phyloP scores from a whole-genome alignment of 1,284 basidiomycete species.

The Pseudozyma flocculosa region DNA sequence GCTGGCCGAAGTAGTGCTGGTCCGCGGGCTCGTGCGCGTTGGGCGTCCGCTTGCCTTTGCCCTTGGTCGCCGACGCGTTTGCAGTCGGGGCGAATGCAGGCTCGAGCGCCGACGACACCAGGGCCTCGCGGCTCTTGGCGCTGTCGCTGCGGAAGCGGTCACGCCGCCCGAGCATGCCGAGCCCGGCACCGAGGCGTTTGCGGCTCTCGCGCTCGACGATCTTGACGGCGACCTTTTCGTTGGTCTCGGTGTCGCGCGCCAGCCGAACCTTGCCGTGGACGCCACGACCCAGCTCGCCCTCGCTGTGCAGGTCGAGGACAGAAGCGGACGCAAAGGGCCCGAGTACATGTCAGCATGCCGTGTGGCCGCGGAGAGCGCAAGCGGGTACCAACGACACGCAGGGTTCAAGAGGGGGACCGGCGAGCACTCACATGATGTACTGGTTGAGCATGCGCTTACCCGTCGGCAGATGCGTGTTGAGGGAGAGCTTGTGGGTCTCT shows the following conservation, averaged over 20 bases:
- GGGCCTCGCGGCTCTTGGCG: background rate
- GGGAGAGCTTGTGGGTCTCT: slow-evolving; percentile 48
- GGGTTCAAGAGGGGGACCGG: no score
- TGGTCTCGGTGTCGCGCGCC: slow-evolving; percentile 49
- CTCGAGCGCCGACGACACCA: background rate
- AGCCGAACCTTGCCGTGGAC: slow-evolving; percentile 55
- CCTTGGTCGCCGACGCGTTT: background rate
- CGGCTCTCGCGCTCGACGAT: slow-evolving; percentile 54
- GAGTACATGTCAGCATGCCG: no score
- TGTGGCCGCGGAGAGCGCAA: slow-evolving; percentile 15
- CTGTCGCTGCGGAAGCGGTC: slow-evolving; percentile 3
- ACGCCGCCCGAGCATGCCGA: slow-evolving; percentile 13
- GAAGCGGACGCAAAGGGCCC: slow-evolving; percentile 1
- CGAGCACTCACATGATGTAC: slow-evolving; percentile 59
- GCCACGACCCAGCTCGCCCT: slow-evolving; percentile 53
- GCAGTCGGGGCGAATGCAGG: background rate
- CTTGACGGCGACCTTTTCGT: slow-evolving; percentile 54
- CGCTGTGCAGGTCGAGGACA: slow-evolving; percentile 6
- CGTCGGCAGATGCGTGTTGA: slow-evolving; percentile 47
- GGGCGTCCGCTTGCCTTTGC: background rate
- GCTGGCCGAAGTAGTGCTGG: no score
- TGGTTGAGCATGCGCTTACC: slow-evolving; percentile 57
- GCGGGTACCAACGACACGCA: no score
- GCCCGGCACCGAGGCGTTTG: slow-evolving; percentile 42
- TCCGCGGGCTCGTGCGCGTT: no score